Evolutionary conservation across 805 yeast genomes (phyloP), one percentile per base, ranked within the genome.

Genomic region (Wickerhamomyces alni): DNA sequence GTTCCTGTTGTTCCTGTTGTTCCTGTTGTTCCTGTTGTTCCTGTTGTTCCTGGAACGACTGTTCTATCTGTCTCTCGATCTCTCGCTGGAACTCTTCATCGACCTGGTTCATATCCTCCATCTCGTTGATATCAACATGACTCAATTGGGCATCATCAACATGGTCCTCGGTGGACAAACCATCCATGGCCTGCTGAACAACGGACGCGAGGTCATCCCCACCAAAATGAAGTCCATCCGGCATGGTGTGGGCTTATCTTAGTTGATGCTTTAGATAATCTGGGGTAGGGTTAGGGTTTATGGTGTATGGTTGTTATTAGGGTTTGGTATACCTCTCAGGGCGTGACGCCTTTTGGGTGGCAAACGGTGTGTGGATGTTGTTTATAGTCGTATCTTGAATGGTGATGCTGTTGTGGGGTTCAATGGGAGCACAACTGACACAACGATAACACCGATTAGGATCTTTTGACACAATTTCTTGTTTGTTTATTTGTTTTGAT

Each of bases 131-230:
- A 13, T 26, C 28, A 26, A 26, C 28, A 10, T 26, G 28, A 8
- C 6, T 5, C 8, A 26, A 8, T 26, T 26, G 28, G 12, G 8
- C 12, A 13, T n/a, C 17, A 6, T 15, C 15, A 22, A 13, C 27
- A 34, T 37, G 36, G 21, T 24, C 31, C 32, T 18, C 36, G 30
- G 30, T 33, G 18, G 15, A 47, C 7, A 52, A 36, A 8, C 57
- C 50, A 8, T 45, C 44, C 58, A 66, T 64, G 2, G 72, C 72
- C 44, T 57, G 63, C 16, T 66, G 63, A 4, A 65, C 70, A 15
- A 62, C 66, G 17, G 63, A 59, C 17, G 62, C 69, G 21, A 66
- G 43, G 43, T 63, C 67, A 22, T 51, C 59, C 30, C 60, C 67
- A 9, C 45, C 40, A 32, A 43, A 40, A 50, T n/a, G 17, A 3